phyloP scores from a whole-genome alignment of 1,284 basidiomycete genomes.

The Bondarzewia mesenterica region DNA sequence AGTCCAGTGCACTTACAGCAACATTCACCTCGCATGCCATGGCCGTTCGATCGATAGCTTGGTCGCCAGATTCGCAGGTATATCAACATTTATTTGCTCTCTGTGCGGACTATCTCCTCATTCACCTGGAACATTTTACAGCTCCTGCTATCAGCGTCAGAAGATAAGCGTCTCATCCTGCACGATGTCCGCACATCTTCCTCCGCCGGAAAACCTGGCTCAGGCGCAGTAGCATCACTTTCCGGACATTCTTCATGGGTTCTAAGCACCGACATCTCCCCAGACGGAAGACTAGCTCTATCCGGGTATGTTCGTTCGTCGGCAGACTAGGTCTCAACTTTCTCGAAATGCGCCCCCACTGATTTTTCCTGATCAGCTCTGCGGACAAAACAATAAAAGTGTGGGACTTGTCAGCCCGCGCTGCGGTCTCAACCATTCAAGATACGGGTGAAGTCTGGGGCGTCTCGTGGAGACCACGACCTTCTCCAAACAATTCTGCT shows the following conservation, averaged over 20 bases:
- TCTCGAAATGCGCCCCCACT: background rate
- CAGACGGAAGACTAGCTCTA: slow-evolving; percentile 67
- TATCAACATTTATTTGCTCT: slow-evolving; percentile 8
- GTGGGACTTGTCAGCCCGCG: slow-evolving; percentile 78
- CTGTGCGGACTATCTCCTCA: too few relatives aligned
- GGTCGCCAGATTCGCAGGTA: slow-evolving; percentile 74
- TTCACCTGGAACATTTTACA: slow-evolving; percentile 23
- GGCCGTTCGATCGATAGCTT: slow-evolving; percentile 73
- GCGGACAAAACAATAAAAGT: slow-evolving; percentile 82
- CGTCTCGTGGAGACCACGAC: slow-evolving; percentile 69
- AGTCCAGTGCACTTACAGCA: slow-evolving; percentile 50
- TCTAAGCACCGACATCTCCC: slow-evolving; percentile 69
- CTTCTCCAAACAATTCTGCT: slow-evolving; percentile 41
- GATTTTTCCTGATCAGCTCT: slow-evolving; percentile 38
- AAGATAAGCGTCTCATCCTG: slow-evolving; percentile 80
- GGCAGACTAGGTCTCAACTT: slow-evolving; percentile 2
- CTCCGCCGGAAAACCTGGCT: slow-evolving; percentile 47
- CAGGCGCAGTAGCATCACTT: slow-evolving; percentile 74
- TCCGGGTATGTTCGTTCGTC: slow-evolving; percentile 56
- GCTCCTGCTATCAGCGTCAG: slow-evolving; percentile 79
- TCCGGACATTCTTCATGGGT: slow-evolving; percentile 86
- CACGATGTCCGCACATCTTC: slow-evolving; percentile 68
- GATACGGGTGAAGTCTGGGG: slow-evolving; percentile 82
- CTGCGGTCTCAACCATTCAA: slow-evolving; percentile 70
- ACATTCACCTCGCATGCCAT: slow-evolving; percentile 83